Percentiles rank a stretch among this genome's conserved stretches.
phyloP scores from a whole-genome alignment of 192 early-diverging fungal genomes.

The Entomortierella beljakovae region DNA sequence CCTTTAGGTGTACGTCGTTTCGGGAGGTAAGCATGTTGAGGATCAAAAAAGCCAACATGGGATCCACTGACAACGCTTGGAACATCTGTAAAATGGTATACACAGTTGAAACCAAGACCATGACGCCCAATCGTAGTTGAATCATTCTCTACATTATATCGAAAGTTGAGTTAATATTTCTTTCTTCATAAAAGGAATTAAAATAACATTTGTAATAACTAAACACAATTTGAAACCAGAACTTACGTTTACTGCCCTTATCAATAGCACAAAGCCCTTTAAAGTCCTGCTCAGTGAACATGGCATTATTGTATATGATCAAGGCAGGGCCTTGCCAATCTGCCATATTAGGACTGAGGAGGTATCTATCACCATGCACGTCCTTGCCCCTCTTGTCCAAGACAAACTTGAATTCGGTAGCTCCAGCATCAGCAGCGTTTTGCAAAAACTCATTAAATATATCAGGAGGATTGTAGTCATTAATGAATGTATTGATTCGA shows the following conservation, averaged over 20 bases:
- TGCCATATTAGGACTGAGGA: slow-evolving; percentile 32
- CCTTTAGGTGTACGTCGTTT: neutral
- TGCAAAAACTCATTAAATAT: slow-evolving; percentile 53
- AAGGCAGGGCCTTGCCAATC: slow-evolving; percentile 51
- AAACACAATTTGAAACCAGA: neutral
- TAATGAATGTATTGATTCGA: slow-evolving; percentile 33
- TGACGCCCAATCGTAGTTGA: slow-evolving; percentile 42
- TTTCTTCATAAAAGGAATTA: neutral
- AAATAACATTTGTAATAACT: neutral
- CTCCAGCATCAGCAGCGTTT: slow-evolving; percentile 55
- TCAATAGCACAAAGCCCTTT: slow-evolving; percentile 24
- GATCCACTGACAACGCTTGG: slow-evolving; percentile 40
- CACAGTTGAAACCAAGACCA: slow-evolving; percentile 44
- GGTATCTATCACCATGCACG: no score
- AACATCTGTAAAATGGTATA: slow-evolving; percentile 51
- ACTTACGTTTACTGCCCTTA: slow-evolving; percentile 38
- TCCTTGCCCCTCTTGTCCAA: slow-evolving; percentile 13
- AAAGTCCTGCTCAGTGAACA: slow-evolving; percentile 38
- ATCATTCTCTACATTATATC: slow-evolving; percentile 9
- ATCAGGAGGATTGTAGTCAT: slow-evolving; percentile 35
- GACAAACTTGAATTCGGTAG: slow-evolving; percentile 30
- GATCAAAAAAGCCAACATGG: slow-evolving; percentile 46
- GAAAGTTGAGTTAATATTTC: neutral
- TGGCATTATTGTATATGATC: slow-evolving; percentile 36
- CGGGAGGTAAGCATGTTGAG: slow-evolving; percentile 13